phyloP scores from a whole-genome alignment of 1,284 basidiomycete genomes.

The Malassezia brasiliensis region DNA sequence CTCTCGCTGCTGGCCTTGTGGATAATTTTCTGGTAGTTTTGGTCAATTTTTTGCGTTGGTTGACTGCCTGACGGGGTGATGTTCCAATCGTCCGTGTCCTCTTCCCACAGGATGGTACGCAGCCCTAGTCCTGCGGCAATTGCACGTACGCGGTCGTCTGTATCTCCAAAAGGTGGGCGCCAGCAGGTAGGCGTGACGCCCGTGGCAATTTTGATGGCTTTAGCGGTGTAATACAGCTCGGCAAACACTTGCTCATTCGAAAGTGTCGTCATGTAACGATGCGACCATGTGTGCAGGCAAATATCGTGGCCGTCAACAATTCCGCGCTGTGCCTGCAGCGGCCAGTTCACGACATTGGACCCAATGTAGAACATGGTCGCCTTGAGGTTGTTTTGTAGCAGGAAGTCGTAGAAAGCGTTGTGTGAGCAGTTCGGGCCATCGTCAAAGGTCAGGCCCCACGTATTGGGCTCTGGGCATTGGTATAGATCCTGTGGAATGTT shows the following conservation, averaged over 20 bases:
- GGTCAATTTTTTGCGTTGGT: too few relatives aligned
- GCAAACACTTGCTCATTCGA: constrained; percentile 49
- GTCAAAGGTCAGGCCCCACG: constrained; percentile 17
- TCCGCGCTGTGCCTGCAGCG: constrained; percentile 52
- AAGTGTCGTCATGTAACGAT: constrained; percentile 20
- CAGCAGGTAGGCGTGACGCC: too few relatives aligned
- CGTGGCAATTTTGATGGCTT: constrained; percentile 21
- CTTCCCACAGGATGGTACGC: too few relatives aligned
- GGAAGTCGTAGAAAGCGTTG: constrained; percentile 25
- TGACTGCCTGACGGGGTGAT: too few relatives aligned
- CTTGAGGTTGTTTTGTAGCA: constrained; percentile 19
- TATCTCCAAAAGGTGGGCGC: too few relatives aligned
- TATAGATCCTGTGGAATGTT: too few relatives aligned
- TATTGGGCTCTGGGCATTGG: constrained; percentile 47
- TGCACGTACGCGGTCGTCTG: too few relatives aligned
- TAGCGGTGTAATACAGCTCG: constrained; percentile 53
- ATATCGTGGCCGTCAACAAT: constrained; percentile 23
- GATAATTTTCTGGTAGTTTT: too few relatives aligned
- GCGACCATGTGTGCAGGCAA: constrained; percentile 26
- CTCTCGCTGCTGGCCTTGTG: too few relatives aligned
- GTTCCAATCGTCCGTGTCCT: too few relatives aligned
- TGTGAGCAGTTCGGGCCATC: constrained; percentile 37
- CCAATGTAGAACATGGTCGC: constrained; percentile 31
- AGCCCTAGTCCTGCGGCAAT: too few relatives aligned
- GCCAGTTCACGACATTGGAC: constrained; percentile 51